A percentile compares a stretch with the other conserved stretches of the same genome.
These are phyloP conservation scores for Heterobasidion parviporum DNA, from an alignment of 1,284 basidiomycete species.

Conservation along the genomic window DNA sequence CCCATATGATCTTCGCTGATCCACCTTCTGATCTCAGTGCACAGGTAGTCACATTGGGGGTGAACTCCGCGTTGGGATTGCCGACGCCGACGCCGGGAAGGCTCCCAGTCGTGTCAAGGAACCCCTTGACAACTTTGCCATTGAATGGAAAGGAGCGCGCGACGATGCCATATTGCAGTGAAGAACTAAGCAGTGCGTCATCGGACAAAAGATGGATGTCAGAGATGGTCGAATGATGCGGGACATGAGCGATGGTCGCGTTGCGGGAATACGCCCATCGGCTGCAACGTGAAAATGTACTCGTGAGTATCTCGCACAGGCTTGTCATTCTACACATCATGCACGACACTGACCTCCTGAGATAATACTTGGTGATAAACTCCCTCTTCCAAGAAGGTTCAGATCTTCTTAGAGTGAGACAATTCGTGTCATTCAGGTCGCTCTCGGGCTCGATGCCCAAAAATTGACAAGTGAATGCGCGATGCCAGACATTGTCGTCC, in stretches of 20 bases:
- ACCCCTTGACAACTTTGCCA: conserved; percentile 67
- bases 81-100: conserved; percentile 55
- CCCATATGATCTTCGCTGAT: conserved; percentile 71
- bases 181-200: conserved; percentile 54
- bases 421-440: conserved; percentile 34
- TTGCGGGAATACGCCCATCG: conserved; percentile 67
- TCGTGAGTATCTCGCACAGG: background rate
- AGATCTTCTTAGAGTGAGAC: conserved; percentile 47
- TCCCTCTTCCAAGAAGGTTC: conserved; percentile 63
- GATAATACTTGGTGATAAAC: conserved; percentile 45
- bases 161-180: conserved; percentile 65
- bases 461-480: conserved; percentile 71
- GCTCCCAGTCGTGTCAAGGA: conserved; percentile 58
- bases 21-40: conserved; percentile 53
- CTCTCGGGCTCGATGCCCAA: conserved; percentile 57
- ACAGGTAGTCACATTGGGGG: conserved; percentile 56
- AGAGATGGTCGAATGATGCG: conserved; percentile 47
- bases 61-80: conserved; percentile 74
- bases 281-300: conserved; percentile 26
- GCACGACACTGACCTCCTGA: conserved; percentile 38
- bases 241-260: conserved; percentile 51
- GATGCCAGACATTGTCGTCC: conserved; percentile 77
- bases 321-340: background rate
- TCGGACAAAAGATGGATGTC: conserved; percentile 51
- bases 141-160: conserved; percentile 67